A percentile compares a stretch with the other conserved stretches of the same genome.
These are phyloP conservation scores for Delitschia confertaspora DNA, from an alignment of 495 filamentous ascomycete genomes.

Conservation along the genomic window DNA sequence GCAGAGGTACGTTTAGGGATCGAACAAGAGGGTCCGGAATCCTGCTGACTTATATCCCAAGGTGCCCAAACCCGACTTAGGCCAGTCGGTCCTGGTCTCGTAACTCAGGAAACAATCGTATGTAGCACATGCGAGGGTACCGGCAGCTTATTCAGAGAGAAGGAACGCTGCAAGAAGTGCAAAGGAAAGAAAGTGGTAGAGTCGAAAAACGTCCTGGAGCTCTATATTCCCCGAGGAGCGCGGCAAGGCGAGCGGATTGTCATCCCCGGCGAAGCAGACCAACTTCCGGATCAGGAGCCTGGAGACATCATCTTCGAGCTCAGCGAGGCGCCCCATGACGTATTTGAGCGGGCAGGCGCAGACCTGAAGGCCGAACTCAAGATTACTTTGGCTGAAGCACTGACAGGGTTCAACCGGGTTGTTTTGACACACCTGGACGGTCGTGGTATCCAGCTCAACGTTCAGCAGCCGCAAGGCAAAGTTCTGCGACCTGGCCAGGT, in stretches of 20 bases:
- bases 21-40: neutral
- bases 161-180: slow-evolving; percentile 97
- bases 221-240: slow-evolving; percentile 89
- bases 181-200: slow-evolving; percentile 75
- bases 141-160: slow-evolving; percentile 78
- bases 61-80: slow-evolving; percentile 62
- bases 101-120: slow-evolving; percentile 61
- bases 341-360: slow-evolving; percentile 70
- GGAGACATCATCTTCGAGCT: slow-evolving; percentile 88
- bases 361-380: slow-evolving; percentile 74
- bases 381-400: slow-evolving; percentile 71
- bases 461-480: slow-evolving; percentile 59
- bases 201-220: slow-evolving; percentile 85
- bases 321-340: slow-evolving; percentile 68
- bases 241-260: slow-evolving; percentile 82
- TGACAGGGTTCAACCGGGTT: slow-evolving; percentile 83
- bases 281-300: slow-evolving; percentile 80
- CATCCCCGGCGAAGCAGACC: slow-evolving; percentile 89
- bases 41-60: slow-evolving; percentile 19
- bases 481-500: slow-evolving; percentile 71
- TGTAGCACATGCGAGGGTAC: slow-evolving; percentile 75
- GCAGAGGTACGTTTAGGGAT: slow-evolving; percentile 43
- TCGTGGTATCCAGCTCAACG: slow-evolving; percentile 72
- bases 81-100: slow-evolving; percentile 69
- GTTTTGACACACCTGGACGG: slow-evolving; percentile 91